Base-by-base conservation (phyloP, 768 basidiomycete species). In the Lentinula raphanica region DNA sequence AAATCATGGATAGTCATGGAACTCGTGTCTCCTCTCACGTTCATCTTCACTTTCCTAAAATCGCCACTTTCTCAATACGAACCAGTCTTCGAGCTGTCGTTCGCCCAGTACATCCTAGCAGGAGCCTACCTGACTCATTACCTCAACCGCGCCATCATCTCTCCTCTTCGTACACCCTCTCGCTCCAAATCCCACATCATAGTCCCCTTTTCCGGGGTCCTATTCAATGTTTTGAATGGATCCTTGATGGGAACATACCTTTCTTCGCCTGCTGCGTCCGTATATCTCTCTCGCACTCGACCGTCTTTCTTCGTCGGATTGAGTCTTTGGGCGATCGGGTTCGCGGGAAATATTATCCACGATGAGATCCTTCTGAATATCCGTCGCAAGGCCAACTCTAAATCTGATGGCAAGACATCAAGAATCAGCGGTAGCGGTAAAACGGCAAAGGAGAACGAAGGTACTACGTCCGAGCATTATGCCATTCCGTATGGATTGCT, bases 341-440 rank as follows among this genome's bases (percentile, higher is more conserved):
- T 94, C 42, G 72, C 67, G 0, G 91, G 92, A 0, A 98, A 98
- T 71, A 74, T 97, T 31, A 74, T 81, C 32, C 94, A 97, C 70
- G 96, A 98, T 72, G 94, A 97, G 68, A 79, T 98, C 28, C 83
- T 98, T 8, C 78, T 93, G 66, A 77, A 88, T 64, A 83, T 98
- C 54, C 84, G 94, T 5, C 81, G 89, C 60, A 84, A 83, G 35
- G 83, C 86, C 62, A 63, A 69, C 40, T 64, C 58, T 54, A 76
- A 68, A 76, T 75, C 60, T 66, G 68, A 49, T 73, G 71, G 62
- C 70, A 62, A 49, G 66, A 65, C 32, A 56, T 17, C 49, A 56
- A 3, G 57, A 51, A 28, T 54, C 56, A 31, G 67, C 64, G 54
- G 56, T 54, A 31, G 67, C 64, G 54, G 63, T 0, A 59, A 59